Evolutionary conservation across 331 rosid genomes (phyloP), one percentile per base, ranked within the genome.

Genomic region (Cydonia oblonga): DNA sequence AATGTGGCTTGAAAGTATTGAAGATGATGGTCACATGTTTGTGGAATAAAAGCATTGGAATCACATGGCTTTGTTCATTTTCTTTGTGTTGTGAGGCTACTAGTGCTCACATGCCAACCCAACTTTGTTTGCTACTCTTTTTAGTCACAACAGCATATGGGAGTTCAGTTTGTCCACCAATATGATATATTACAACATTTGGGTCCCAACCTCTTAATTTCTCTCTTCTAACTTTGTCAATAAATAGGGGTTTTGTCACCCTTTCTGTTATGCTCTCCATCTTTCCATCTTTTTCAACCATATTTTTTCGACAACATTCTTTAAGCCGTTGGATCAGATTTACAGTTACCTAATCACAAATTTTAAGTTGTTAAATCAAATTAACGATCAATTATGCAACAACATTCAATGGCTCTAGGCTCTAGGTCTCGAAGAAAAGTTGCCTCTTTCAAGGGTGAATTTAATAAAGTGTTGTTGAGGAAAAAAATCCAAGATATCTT

Each of bases 51-150:
- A 83, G 80, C 82, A 73, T 75, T 76, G 83, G 83, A 77, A 76
- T 86, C 95, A 84, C 91, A 87, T 91, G 92, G 83, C 20, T 64
- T 64, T 69, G 81, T 79, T 83, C 81, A 57, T 83, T 53, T 62
- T 25, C 46, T 20, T 81, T 42, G 64, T 72, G 78, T 35, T 62
- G 70, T 79, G 82, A 81, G 85, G 70, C 75, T 76, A 66, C 83
- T 59, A 82, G 81, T 80, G 81, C 79, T 82, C 89, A 75, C 88
- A 81, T 90, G 89, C 73, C 66, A 51, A 76, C 73, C 81, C 77
- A 81, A 75, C 80, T 62, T 82, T 82, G 76, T 81, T 84, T 56
- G 84, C 84, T 42, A 62, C 35, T 73, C 78, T n/a, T 79, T 70
- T 62, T 64, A 12, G 38, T 72, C 70, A 15, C 54, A 65, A 22